phyloP scores from a whole-genome alignment of 202 grass and related monocot species.

The Panicum virgatum region DNA sequence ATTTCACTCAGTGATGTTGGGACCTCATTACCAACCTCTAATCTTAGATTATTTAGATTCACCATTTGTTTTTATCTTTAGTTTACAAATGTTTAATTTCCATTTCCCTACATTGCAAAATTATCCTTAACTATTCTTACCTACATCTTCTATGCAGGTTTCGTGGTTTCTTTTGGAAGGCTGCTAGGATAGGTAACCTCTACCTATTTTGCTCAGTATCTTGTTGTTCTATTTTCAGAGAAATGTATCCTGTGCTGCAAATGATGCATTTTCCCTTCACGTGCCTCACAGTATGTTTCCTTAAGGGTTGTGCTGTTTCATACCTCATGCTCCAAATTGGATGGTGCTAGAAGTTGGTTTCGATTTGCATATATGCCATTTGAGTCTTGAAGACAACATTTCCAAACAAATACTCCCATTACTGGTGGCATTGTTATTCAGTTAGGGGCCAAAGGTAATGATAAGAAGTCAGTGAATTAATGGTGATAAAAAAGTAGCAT shows the following conservation, averaged over 20 bases:
- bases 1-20: neutral
- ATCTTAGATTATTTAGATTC: neutral
- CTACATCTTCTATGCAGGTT: conserved; percentile 48
- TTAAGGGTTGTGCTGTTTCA: neutral
- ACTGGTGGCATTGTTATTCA: neutral
- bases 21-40: neutral
- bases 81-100: neutral
- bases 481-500: neutral
- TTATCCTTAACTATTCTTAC: conserved; percentile 8
- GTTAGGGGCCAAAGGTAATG: neutral
- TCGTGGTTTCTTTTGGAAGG: conserved; percentile 85
- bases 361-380: neutral
- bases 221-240: neutral
- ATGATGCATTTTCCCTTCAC: neutral
- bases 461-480: neutral
- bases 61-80: neutral
- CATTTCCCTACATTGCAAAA: neutral
- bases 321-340: neutral
- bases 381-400: neutral
- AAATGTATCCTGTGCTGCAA: neutral
- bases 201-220: neutral
- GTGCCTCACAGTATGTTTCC: neutral
- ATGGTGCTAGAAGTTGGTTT: neutral
- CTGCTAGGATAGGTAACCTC: conserved; percentile 70
- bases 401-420: neutral